These are phyloP conservation scores for Cordyceps farinosa DNA, from an alignment of 2,329 filamentous ascomycete genomes.

Conservation along the genomic window DNA sequence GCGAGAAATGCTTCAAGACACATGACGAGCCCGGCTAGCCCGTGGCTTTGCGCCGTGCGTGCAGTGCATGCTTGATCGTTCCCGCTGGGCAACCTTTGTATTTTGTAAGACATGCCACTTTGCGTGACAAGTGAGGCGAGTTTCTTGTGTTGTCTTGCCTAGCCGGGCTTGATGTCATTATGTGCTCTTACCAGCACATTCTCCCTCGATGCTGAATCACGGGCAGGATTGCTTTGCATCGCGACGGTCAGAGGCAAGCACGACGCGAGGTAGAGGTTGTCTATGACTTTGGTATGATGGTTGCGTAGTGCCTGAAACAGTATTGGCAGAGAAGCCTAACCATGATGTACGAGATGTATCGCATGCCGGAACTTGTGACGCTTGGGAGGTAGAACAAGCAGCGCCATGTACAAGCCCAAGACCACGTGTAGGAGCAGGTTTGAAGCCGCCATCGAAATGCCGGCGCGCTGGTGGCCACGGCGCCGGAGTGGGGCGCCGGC, in stretches of 20 bases:
- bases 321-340: no score
- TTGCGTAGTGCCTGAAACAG: neutral
- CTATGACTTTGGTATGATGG: neutral
- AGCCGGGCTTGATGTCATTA: neutral
- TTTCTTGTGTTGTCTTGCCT: neutral
- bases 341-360: no score
- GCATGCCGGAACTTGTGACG: no score
- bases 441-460: neutral
- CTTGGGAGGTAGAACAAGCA: neutral
- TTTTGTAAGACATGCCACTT: neutral
- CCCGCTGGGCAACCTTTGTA: neutral
- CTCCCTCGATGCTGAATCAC: neutral
- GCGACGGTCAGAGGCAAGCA: neutral
- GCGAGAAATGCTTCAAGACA: constrained; percentile 1
- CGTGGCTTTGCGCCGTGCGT: neutral
- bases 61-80: neutral
- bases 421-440: no score
- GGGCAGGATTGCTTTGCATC: neutral
- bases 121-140: no score
- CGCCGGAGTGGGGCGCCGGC: constrained; percentile 12
- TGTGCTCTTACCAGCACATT: neutral
- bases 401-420: neutral
- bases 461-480: neutral
- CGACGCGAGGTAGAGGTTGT: neutral
- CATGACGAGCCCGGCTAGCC: neutral